Evolutionary conservation across 2,329 filamentous ascomycete species (phyloP), one percentile per base, ranked within the genome.

Genomic region (Aspergillus pseudotamarii): DNA sequence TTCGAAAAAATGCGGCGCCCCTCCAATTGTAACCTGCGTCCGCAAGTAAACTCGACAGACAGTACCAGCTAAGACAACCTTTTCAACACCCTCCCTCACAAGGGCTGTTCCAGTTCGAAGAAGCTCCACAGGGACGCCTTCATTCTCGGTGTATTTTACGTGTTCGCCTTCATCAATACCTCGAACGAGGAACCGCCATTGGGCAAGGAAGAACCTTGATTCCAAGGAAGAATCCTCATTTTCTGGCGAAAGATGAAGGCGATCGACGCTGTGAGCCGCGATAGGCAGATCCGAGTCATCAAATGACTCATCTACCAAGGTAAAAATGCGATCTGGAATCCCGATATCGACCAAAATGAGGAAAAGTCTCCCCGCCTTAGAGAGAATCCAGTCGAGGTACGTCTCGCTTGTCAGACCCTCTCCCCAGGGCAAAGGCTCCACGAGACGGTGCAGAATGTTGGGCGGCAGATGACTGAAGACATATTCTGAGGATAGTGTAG

Each of bases 341-440:
- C 85, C 85, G 60, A 88, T 82, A 60, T 87, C 84, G 54, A 82
- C 80, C 30, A 89, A 79, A 23, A 87, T 85, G 36, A 89, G 79
- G 67, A 88, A 89, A 16, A 89, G 74, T 38, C 86, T 81, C 63
- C 83, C 82, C 4, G 85, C 85, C 63, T 83, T 83, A 60, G 84
- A 80, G 36, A 89, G 76, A 59, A 89, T 88, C 85, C 86, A 89
- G 72, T 89, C 86, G 69, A 89, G 82, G 68, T 89, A 89, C 4
- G 79, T 81, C 66, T 82, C 79, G 58, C 79, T 80, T 28, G 81
- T 82, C 60, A 82, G 63, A 12, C 78, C 80, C 56, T 81, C 80
- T 4, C 80, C 81, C 74, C 79, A 81, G 19, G 75, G 72, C 11
- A 76, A 71, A 6, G 76, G 72, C 56, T 76, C 73, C 41, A 81